Conservation (phyloP, 495 filamentous ascomycete genomes). For the Neurospora sp. region DNA sequence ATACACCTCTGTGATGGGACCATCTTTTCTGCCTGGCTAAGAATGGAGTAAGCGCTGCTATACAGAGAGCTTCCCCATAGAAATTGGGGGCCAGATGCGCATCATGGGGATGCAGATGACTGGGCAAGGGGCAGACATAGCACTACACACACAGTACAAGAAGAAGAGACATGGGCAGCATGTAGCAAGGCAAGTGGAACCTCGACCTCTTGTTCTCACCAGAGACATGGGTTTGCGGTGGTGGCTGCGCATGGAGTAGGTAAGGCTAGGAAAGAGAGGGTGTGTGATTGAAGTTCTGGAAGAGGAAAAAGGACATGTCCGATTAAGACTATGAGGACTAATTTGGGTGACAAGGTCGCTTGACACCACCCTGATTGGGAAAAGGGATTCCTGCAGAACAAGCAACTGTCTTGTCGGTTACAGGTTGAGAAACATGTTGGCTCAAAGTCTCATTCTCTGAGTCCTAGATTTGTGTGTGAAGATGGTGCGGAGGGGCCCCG, state of each 20-base stretch:
- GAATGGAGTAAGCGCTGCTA: slow-evolving; percentile 18
- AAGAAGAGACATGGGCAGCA: neutral
- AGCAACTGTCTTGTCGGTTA: slow-evolving; percentile 4
- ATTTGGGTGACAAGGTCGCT: slow-evolving; percentile 11
- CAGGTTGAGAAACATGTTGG: slow-evolving; percentile 1
- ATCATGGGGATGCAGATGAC: slow-evolving; percentile 10
- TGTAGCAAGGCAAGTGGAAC: neutral
- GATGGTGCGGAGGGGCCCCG: neutral
- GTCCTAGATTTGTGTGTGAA: neutral
- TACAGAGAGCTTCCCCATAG: slow-evolving; percentile 11
- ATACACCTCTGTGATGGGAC: slow-evolving; percentile 17
- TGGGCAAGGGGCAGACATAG: neutral
- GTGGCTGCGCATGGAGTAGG: neutral
- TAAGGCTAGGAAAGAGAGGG: neutral
- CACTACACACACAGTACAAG: neutral
- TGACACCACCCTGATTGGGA: slow-evolving; percentile 15
- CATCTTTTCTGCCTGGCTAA: slow-evolving; percentile 26
- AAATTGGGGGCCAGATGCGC: slow-evolving; percentile 22
- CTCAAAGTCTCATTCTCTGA: neutral
- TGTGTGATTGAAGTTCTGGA: neutral
- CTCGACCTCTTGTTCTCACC: neutral
- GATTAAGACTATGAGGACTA: neutral
- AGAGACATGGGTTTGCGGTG: neutral
- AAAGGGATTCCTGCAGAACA: slow-evolving; percentile 9
- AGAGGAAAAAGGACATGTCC: neutral